A percentile compares a stretch with the other conserved stretches of the same genome.
These are phyloP conservation scores for Fusarium pseudocircinatum DNA, from an alignment of 2,329 filamentous ascomycete species.

Conservation along the genomic window DNA sequence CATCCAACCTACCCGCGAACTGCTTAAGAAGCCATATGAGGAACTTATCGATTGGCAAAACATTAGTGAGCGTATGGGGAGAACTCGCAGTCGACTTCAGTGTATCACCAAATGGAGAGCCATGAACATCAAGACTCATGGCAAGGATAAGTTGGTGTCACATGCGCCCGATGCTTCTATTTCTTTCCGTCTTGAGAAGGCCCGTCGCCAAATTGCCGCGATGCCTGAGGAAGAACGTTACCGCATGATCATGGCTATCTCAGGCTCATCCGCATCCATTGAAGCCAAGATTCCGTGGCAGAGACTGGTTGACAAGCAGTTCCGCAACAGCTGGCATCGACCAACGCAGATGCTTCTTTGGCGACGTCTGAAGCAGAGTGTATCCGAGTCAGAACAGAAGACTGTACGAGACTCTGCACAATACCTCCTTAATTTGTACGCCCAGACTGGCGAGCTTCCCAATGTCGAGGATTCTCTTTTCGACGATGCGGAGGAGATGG, in stretches of 20 bases:
- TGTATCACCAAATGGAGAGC: conserved; percentile 74
- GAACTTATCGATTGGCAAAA: conserved; percentile 71
- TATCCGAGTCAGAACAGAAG: conserved; percentile 46
- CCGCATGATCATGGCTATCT: conserved; percentile 55
- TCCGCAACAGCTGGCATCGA: conserved; percentile 52
- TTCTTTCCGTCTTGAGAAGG: conserved; percentile 56
- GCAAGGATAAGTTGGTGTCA: conserved; percentile 48
- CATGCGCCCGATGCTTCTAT: conserved; percentile 46
- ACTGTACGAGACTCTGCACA: conserved; percentile 49
- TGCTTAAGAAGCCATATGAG: conserved; percentile 56
- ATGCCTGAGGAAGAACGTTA: conserved; percentile 58
- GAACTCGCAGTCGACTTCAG: conserved; percentile 71
- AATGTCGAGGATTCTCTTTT: conserved; percentile 45
- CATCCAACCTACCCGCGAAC: conserved; percentile 45
- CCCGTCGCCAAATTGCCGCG: conserved; percentile 52
- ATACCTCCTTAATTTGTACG: conserved; percentile 48
- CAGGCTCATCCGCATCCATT: conserved; percentile 50
- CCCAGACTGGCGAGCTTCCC: conserved; percentile 48
- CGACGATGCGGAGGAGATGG: conserved; percentile 48
- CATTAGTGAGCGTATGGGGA: conserved; percentile 70
- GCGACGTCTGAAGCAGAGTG: conserved; percentile 50
- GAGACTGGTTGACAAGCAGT: conserved; percentile 53
- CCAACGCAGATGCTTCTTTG: conserved; percentile 52
- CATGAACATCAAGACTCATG: conserved; percentile 49
- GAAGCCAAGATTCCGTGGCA: conserved; percentile 63